A percentile compares a stretch with the other conserved stretches of the same genome.
Conservation (phyloP, 2,329 filamentous ascomycete species). For the Knoxdaviesia proteae region DNA sequence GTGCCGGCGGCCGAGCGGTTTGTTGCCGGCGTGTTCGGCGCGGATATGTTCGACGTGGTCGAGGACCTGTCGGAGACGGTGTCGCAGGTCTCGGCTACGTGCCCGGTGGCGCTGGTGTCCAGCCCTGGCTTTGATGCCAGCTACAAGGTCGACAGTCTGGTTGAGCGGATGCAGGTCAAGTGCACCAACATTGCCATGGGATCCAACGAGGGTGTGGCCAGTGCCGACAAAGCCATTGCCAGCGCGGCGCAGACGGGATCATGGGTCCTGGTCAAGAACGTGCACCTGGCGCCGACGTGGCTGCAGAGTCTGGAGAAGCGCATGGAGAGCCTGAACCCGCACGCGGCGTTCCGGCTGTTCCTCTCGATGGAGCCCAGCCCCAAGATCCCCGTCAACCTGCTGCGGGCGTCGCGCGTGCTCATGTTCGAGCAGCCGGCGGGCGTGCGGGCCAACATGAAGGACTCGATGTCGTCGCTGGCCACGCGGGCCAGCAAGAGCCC, state of each 20-base stretch:
- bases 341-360: conserved; percentile 84
- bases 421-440: conserved; percentile 98
- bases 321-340: conserved; percentile 84
- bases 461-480: conserved; percentile 70
- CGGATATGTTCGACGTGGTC: conserved; percentile 59
- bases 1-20: conserved; percentile 88
- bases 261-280: conserved; percentile 98
- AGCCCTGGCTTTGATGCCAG: conserved; percentile 94
- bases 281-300: conserved; percentile 90
- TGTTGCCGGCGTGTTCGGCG: conserved; percentile 65
- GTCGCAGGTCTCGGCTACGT: conserved; percentile 60
- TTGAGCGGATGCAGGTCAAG: conserved; percentile 59
- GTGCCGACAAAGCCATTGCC: conserved; percentile 85
- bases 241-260: conserved; percentile 79
- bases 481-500: conserved; percentile 59
- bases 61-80: conserved; percentile 77
- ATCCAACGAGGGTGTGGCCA: conserved; percentile 81
- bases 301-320: conserved; percentile 93
- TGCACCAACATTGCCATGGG: conserved; percentile 99
- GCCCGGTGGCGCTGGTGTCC: conserved; percentile 80
- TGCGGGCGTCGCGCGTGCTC: conserved; percentile 79
- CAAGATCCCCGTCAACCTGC: conserved; percentile 89
- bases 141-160: conserved; percentile 94
- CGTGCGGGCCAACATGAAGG: conserved; percentile 95
- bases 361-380: conserved; percentile 93